phyloP scores from a whole-genome alignment of 148 eudicot genomes.

The Fagopyrum esculentum region DNA sequence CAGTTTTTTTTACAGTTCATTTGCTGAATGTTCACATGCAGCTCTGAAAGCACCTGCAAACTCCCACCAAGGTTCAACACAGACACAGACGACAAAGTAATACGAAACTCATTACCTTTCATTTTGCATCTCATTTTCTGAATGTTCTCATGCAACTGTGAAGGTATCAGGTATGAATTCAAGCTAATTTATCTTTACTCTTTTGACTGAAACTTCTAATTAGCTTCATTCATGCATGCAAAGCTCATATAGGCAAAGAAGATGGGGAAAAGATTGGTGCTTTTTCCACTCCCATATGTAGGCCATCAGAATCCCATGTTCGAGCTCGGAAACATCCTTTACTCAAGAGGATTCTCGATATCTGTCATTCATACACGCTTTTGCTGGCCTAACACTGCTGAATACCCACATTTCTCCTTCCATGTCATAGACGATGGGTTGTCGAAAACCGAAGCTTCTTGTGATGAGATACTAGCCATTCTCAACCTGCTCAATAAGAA shows the following conservation, averaged over 20 bases:
- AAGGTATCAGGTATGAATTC: too few species aligned
- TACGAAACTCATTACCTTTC: too few species aligned
- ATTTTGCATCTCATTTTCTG: too few species aligned
- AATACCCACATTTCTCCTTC: constrained; percentile 26
- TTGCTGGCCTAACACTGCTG: constrained; percentile 17
- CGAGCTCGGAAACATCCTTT: constrained; percentile 18
- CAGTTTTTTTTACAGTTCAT: too few species aligned
- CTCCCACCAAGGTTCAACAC: too few species aligned
- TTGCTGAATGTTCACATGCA: too few species aligned
- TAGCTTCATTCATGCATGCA: too few species aligned
- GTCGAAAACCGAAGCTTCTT: constrained; percentile 13
- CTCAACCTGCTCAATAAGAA: constrained; percentile 20
- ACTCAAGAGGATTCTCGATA: constrained; percentile 26
- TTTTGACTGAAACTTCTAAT: too few species aligned
- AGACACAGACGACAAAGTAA: too few species aligned
- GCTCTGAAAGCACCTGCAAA: too few species aligned
- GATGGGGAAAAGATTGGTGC: constrained; percentile 10
- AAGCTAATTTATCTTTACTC: too few species aligned
- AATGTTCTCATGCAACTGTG: too few species aligned
- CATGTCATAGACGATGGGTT: constrained; percentile 29
- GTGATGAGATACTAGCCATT: constrained; percentile 13
- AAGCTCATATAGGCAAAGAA: background rate
- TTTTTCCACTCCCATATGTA: constrained; percentile 6
- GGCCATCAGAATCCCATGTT: constrained; percentile 16
- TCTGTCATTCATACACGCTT: constrained; percentile 29